Percentiles rank a stretch among this genome's conserved stretches.
These are phyloP conservation scores for Starmerella vaccinii DNA, from an alignment of 805 yeast species.

Conservation along the genomic window DNA sequence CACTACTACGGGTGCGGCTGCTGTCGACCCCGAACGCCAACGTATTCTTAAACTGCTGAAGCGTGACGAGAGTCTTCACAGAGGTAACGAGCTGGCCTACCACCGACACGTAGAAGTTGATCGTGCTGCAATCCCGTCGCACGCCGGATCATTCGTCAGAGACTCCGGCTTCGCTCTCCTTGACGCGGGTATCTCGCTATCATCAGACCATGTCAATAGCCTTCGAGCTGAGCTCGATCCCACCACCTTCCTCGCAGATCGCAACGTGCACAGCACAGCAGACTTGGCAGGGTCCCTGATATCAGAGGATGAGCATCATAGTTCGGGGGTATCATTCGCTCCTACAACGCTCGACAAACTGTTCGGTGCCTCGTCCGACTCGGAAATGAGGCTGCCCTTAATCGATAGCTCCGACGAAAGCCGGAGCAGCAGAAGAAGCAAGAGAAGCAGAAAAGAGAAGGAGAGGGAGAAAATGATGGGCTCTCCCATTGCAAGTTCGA, in stretches of 20 bases:
- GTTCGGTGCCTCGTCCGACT: background rate
- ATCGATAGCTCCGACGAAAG: background rate
- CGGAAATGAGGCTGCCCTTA: background rate
- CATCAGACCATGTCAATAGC: background rate
- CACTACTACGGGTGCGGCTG: background rate
- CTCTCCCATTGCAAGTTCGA: background rate
- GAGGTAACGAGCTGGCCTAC: conserved; percentile 5
- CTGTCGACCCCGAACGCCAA: background rate
- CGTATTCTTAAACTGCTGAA: conserved; percentile 1
- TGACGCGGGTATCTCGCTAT: background rate
- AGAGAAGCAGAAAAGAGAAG: background rate
- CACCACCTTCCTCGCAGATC: no score
- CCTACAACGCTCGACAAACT: background rate
- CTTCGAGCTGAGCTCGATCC: background rate
- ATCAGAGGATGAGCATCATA: background rate
- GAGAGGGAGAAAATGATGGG: background rate
- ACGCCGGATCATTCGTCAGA: conserved; percentile 14
- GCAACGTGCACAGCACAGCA: background rate
- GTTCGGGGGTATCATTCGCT: background rate
- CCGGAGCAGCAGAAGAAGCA: background rate
- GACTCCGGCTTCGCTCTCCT: background rate
- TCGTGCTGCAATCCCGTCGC: conserved; percentile 9
- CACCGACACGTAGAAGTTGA: conserved; percentile 3
- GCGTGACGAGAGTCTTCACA: conserved; percentile 5
- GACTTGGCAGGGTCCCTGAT: background rate